Conservation (phyloP, 306 rosid species). For the Mimosa bimucronata region DNA sequence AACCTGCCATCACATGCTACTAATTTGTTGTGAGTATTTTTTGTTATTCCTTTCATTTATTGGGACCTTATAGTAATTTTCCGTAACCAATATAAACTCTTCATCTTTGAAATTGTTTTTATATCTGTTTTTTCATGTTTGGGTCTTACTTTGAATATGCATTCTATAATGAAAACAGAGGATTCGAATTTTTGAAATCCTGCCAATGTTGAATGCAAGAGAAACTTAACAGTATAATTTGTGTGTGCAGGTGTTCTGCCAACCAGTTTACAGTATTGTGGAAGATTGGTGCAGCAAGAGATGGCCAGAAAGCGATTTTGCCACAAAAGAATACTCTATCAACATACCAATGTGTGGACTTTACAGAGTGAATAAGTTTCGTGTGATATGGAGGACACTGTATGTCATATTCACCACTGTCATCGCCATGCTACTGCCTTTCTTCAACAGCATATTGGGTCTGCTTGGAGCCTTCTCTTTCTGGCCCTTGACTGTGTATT, state of each 20-base stretch:
- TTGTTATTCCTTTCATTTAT: too few species aligned
- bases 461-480: slow-evolving; percentile 58
- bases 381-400: slow-evolving; percentile 48
- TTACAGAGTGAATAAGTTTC: slow-evolving; percentile 48
- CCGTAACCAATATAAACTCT: too few species aligned
- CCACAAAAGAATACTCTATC: slow-evolving; percentile 46
- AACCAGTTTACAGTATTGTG: slow-evolving; percentile 38
- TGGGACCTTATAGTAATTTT: too few species aligned
- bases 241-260: slow-evolving; percentile 41
- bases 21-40: too few species aligned
- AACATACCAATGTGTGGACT: slow-evolving; percentile 41
- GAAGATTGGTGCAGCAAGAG: slow-evolving; percentile 32
- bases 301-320: slow-evolving; percentile 49
- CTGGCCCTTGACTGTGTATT: slow-evolving; percentile 67
- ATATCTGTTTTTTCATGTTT: too few species aligned
- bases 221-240: not conserved
- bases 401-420: slow-evolving; percentile 46
- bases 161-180: too few species aligned
- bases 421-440: slow-evolving; percentile 54
- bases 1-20: too few species aligned
- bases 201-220: not conserved
- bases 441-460: slow-evolving; percentile 66
- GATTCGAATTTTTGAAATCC: too few species aligned
- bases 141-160: too few species aligned
- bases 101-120: too few species aligned